phyloP scores from a whole-genome alignment of 331 rosid genomes.

The Pyracantha coccinea region DNA sequence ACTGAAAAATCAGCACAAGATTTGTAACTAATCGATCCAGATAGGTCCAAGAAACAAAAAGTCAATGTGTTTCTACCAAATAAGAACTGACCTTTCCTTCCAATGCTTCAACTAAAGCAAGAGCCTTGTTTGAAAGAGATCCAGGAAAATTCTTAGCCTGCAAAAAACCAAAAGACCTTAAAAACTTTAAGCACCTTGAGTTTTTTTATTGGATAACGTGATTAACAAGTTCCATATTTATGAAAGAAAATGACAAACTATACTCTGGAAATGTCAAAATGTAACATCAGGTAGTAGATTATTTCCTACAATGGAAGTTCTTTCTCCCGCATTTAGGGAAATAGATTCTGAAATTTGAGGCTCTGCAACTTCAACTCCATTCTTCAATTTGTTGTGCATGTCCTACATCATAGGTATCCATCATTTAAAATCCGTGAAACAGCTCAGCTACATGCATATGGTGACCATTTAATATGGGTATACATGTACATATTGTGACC shows the following conservation, averaged over 20 bases:
- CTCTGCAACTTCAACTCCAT: conserved; percentile 67
- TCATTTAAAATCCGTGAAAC: conserved; percentile 1
- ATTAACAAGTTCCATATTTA: conserved; percentile 3
- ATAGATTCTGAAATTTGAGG: conserved; percentile 46
- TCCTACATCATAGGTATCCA: conserved; percentile 45
- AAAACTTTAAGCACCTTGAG: conserved; percentile 10
- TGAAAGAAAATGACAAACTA: background rate
- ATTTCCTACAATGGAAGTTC: conserved; percentile 65
- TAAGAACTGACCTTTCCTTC: conserved; percentile 85
- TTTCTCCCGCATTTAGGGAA: conserved; percentile 57
- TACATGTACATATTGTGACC: background rate
- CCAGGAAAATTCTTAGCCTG: conserved; percentile 78
- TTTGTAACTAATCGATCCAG: background rate
- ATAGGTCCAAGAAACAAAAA: background rate
- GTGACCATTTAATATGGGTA: background rate
- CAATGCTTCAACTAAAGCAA: conserved; percentile 71
- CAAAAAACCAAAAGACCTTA: conserved; percentile 18
- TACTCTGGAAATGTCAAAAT: background rate
- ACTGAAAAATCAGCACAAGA: background rate
- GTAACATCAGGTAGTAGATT: conserved; percentile 13
- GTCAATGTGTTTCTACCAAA: background rate
- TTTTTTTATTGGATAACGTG: conserved; percentile 1
- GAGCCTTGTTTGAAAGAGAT: conserved; percentile 60
- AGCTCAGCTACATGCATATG: conserved; percentile 1
- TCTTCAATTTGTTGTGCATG: conserved; percentile 72